Evolutionary conservation across 371 early-diverging fungal genomes (phyloP), one percentile per base, ranked within the genome.

Genomic region (Vittaforma corneae): DNA sequence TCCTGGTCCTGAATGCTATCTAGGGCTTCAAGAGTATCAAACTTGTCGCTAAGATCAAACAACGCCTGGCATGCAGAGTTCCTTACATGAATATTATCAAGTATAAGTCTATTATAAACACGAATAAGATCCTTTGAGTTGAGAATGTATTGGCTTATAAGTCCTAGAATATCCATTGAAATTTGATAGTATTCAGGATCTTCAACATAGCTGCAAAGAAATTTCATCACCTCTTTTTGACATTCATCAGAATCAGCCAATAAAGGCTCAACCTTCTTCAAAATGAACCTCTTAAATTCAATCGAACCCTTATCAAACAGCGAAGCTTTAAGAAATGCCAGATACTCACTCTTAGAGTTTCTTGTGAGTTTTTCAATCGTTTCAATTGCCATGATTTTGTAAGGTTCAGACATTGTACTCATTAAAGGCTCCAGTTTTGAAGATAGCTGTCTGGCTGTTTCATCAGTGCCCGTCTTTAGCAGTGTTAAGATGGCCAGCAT

Each of bases 91-190:
- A 64, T 47, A 47, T 74, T 74, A 30, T 79, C 79, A 29, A 79
- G 50, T 48, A 76, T 76, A 11, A 75, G 56, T 64, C 79, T 64
- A 45, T 79, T 79, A 58, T 72, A 61, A 30, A 79, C 59, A 61
- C 70, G 74, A 5, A 74, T 37, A 14, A 66, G 29, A 67, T 74
- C 62, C 38, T 71, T 67, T 56, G 26, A 29, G 4, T 65, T 56
- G 14, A 55, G 52, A 14, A 74, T 54, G 26, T 70, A 45, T 33
- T 51, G 50, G 1, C 72, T 46, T 28, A 79, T 33, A 33, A 74
- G 62, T 22, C 75, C 75, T 22, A 79, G 61, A 32, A 77, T 71
- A 40, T 72, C 71, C 16, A 72, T 53, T 11, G 73, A 72, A n/a
- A 76, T 52, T 54, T 75, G 61, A 30, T 64, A 71, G 55, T 72